A percentile compares a stretch with the other conserved stretches of the same genome.
Conservation (phyloP, 164 flowering plant species). For the Magnolia kwangsiensis region DNA sequence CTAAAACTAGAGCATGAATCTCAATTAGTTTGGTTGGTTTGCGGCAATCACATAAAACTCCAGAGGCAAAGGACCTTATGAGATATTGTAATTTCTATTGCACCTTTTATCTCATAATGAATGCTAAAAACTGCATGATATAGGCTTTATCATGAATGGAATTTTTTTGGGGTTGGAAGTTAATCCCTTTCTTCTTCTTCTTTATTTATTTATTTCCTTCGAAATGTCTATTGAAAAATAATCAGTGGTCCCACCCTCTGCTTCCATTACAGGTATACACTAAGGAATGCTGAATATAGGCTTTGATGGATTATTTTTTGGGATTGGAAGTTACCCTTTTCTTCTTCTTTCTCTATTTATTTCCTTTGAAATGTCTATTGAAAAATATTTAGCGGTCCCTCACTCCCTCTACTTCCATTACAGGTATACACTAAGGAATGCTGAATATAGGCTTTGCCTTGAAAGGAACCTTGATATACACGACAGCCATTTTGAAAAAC, state of each 20-base stretch:
- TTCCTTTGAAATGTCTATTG: too few relatives aligned
- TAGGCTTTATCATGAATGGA: background rate
- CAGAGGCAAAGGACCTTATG: too few relatives aligned
- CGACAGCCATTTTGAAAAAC: conserved; percentile 32
- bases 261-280: conserved; percentile 54
- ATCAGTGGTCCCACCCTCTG: background rate
- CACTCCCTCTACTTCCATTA: conserved; percentile 1
- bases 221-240: too few relatives aligned
- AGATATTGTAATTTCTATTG: too few relatives aligned
- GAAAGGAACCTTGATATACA: conserved; percentile 60
- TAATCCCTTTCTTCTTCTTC: background rate
- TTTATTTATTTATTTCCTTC: too few relatives aligned
- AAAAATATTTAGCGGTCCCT: too few relatives aligned
- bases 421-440: conserved; percentile 83
- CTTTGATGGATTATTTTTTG: background rate
- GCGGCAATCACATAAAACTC: too few relatives aligned
- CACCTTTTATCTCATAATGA: too few relatives aligned
- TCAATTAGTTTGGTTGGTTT: too few relatives aligned
- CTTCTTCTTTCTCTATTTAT: too few relatives aligned
- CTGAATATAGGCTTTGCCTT: conserved; percentile 80
- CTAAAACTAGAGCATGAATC: too few relatives aligned
- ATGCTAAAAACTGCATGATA: background rate
- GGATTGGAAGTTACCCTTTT: background rate
- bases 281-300: conserved; percentile 69
- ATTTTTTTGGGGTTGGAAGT: background rate